Conservation (phyloP, 352 stramenopile species). For the Phytophthora ramorum region DNA sequence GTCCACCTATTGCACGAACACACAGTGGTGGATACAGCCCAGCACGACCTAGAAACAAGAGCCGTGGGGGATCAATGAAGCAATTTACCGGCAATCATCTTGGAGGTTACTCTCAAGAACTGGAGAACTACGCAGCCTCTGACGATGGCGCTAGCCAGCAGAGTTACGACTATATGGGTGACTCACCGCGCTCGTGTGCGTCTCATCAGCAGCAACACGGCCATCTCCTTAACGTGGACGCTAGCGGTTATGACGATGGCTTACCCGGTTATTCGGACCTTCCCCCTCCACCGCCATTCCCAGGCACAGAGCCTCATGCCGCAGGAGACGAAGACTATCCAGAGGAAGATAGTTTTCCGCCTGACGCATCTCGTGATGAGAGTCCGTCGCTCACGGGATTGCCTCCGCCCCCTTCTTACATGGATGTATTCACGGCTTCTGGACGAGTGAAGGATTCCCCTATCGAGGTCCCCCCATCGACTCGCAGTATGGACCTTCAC, state of each 20-base stretch:
- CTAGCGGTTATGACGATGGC: constrained; percentile 8
- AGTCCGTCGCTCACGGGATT: constrained; percentile 37
- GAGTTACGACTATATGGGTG: constrained; percentile 42
- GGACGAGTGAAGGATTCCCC: constrained; percentile 38
- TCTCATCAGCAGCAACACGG: constrained; percentile 23
- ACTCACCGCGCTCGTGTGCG: constrained; percentile 37
- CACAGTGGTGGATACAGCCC: constrained; percentile 37
- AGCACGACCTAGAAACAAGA: constrained; percentile 22
- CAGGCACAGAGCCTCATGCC: constrained; percentile 11
- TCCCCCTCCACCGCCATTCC: constrained; percentile 33
- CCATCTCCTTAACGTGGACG: constrained; percentile 26
- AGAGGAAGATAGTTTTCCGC: constrained; percentile 46
- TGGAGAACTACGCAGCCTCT: constrained; percentile 41
- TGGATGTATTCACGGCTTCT: constrained; percentile 59
- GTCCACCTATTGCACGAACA: constrained; percentile 32
- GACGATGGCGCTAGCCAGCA: constrained; percentile 42
- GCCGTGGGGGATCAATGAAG: constrained; percentile 32
- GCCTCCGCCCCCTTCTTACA: constrained; percentile 57
- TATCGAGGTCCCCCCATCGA: constrained; percentile 16
- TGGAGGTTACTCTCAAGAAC: constrained; percentile 15
- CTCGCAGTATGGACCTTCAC: constrained; percentile 30
- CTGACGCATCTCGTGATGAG: constrained; percentile 26
- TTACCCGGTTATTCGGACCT: constrained; percentile 26
- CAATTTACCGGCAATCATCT: constrained; percentile 13
- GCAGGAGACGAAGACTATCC: constrained; percentile 22